Conservation (phyloP, 1,139 yeast genomes). For the Suhomyces coccinellae region DNA sequence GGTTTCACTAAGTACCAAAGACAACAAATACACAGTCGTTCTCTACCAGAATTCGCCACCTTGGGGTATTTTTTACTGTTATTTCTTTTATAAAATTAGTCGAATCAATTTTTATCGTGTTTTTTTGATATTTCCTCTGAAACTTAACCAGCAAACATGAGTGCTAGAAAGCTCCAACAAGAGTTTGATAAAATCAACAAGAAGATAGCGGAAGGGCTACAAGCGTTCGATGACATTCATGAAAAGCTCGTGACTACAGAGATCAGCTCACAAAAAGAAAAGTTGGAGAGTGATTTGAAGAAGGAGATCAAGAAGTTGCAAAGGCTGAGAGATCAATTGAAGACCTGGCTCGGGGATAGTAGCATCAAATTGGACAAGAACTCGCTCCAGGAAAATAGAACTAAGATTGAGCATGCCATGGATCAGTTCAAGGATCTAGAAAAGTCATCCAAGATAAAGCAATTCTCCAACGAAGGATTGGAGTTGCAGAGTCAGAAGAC, state of each 20-base stretch:
- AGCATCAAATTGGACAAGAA: slow-evolving; percentile 88
- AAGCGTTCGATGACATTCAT: slow-evolving; percentile 81
- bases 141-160: slow-evolving; percentile 27
- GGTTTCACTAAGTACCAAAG: not conserved
- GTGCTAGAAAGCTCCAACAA: slow-evolving; percentile 52
- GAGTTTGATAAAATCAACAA: slow-evolving; percentile 96
- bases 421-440: slow-evolving; percentile 95
- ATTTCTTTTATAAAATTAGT: not conserved
- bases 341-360: slow-evolving; percentile 90
- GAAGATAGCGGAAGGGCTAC: slow-evolving; percentile 91
- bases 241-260: slow-evolving; percentile 84
- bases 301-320: slow-evolving; percentile 95
- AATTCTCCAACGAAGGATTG: slow-evolving; percentile 91
- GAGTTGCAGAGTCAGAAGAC: slow-evolving; percentile 57
- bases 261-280: slow-evolving; percentile 88
- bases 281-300: slow-evolving; percentile 88
- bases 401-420: slow-evolving; percentile 89
- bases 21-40: not conserved
- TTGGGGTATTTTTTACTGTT: not conserved
- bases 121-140: not conserved
- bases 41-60: not conserved
- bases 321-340: slow-evolving; percentile 91
- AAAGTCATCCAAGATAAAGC: slow-evolving; percentile 92
- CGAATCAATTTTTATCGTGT: not conserved
- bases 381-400: slow-evolving; percentile 72